phyloP scores from a whole-genome alignment of 225 moss, liverwort and hornwort species.

The Neckera pumila region DNA sequence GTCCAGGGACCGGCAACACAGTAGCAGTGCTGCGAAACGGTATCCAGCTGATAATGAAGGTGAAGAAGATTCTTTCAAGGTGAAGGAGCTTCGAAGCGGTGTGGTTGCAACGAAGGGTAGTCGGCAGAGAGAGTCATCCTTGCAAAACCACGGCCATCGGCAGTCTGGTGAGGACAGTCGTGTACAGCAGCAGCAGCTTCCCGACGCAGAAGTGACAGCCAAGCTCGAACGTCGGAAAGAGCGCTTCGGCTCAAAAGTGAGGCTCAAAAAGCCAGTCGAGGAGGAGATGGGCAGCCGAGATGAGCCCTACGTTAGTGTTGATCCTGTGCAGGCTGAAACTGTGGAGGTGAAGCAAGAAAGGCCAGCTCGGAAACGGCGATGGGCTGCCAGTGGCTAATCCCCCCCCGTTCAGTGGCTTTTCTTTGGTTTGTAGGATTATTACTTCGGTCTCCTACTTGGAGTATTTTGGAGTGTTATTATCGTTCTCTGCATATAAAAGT shows the following conservation, averaged over 20 bases:
- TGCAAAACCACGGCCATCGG: constrained; percentile 20
- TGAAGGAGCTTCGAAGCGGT: constrained; percentile 20
- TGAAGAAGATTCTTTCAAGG: constrained; percentile 31
- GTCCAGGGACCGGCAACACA: constrained; percentile 52
- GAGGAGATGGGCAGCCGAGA: constrained; percentile 46
- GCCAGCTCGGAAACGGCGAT: constrained; percentile 91
- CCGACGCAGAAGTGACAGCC: constrained; percentile 41
- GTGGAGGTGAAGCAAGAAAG: constrained; percentile 93
- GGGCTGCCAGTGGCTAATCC: constrained; percentile 72
- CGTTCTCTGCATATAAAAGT: constrained; percentile 1
- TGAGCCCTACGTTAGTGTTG: constrained; percentile 19
- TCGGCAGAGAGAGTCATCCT: constrained; percentile 20
- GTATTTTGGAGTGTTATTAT: background rate
- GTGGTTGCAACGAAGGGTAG: constrained; percentile 29
- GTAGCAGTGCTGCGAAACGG: constrained; percentile 34
- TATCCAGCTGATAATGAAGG: constrained; percentile 32
- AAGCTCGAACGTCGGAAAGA: constrained; percentile 77
- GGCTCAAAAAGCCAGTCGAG: constrained; percentile 47
- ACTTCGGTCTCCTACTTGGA: constrained; percentile 3
- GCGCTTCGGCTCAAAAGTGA: constrained; percentile 61
- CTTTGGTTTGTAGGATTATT: constrained; percentile 12
- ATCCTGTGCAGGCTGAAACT: constrained; percentile 40
- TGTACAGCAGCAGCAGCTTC: constrained; percentile 15
- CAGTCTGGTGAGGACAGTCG: constrained; percentile 23
- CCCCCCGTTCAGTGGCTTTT: background rate